Percentiles rank a stretch among this genome's conserved stretches.
Conservation (phyloP, 257 asterid genomes). For the Verbascum thapsus region DNA sequence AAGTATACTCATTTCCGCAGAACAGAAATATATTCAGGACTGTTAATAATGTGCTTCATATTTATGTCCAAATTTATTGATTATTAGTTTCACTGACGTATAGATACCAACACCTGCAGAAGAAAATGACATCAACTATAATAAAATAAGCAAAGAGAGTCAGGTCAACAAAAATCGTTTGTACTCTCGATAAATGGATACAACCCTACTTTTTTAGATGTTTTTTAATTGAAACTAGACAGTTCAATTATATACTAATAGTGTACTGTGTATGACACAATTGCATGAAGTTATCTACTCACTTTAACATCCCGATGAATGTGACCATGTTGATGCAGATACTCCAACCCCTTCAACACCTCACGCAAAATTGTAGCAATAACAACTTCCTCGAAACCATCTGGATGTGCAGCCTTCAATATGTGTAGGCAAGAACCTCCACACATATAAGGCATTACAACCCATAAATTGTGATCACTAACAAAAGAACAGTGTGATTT, state of each 20-base stretch:
- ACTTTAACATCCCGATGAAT: constrained; percentile 98
- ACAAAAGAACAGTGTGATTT: constrained; percentile 96
- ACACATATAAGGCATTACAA: constrained; percentile 96
- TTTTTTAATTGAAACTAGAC: constrained; percentile 3
- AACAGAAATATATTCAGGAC: constrained; percentile 2
- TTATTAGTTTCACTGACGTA: not conserved
- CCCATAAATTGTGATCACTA: constrained; percentile 88
- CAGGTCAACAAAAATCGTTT: not conserved
- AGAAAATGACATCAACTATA: not conserved
- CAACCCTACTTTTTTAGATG: constrained; percentile 12
- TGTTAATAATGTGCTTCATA: not conserved
- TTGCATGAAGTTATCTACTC: constrained; percentile 38
- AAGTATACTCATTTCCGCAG: constrained; percentile 13
- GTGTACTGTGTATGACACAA: not conserved
- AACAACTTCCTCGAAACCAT: constrained; percentile 94
- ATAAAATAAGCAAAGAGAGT: not conserved
- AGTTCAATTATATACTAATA: constrained; percentile 11
- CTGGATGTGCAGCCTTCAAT: constrained; percentile 80
- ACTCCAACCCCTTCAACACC: constrained; percentile 85
- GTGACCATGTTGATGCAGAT: constrained; percentile 97
- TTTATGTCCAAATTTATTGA: not conserved
- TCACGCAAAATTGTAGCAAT: constrained; percentile 93
- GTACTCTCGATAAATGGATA: not conserved
- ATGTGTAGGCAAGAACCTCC: constrained; percentile 99
- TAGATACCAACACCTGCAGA: constrained; percentile 3